phyloP scores from a whole-genome alignment of 345 rosid genomes.

The Heritiera littoralis region DNA sequence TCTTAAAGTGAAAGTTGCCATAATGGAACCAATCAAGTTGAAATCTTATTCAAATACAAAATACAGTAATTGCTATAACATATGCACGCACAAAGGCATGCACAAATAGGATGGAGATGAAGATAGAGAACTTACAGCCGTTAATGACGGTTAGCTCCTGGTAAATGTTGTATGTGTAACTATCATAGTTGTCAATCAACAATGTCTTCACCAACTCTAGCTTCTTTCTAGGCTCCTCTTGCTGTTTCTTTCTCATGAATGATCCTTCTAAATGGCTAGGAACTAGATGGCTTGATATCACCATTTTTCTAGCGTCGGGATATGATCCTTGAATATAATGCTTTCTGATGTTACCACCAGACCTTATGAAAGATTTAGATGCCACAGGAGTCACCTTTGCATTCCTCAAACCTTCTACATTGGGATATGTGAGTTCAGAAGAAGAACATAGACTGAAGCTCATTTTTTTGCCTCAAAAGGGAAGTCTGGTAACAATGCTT shows the following conservation, averaged over 20 bases:
- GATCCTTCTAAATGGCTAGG: constrained; percentile 60
- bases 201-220: constrained; percentile 74
- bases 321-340: constrained; percentile 26
- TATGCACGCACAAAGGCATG: background rate
- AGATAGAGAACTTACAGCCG: constrained; percentile 55
- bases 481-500: background rate
- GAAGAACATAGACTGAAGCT: constrained; percentile 39
- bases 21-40: too few species aligned
- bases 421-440: constrained; percentile 41
- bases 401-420: constrained; percentile 36
- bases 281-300: constrained; percentile 41
- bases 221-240: constrained; percentile 48
- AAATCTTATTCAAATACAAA: too few species aligned
- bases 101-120: background rate
- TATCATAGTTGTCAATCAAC: constrained; percentile 92
- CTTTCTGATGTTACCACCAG: constrained; percentile 33
- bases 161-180: constrained; percentile 89
- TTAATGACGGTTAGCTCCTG: constrained; percentile 81
- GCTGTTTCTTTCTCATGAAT: constrained; percentile 39
- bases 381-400: constrained; percentile 20
- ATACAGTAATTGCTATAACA: background rate
- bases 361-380: constrained; percentile 34
- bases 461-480: constrained; percentile 30
- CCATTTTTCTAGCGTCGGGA: constrained; percentile 32
- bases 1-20: too few species aligned